Percentiles rank a stretch among this genome's conserved stretches.
These are phyloP conservation scores for Mucor velutinosus DNA, from an alignment of 371 early-diverging fungal genomes.

Conservation along the genomic window DNA sequence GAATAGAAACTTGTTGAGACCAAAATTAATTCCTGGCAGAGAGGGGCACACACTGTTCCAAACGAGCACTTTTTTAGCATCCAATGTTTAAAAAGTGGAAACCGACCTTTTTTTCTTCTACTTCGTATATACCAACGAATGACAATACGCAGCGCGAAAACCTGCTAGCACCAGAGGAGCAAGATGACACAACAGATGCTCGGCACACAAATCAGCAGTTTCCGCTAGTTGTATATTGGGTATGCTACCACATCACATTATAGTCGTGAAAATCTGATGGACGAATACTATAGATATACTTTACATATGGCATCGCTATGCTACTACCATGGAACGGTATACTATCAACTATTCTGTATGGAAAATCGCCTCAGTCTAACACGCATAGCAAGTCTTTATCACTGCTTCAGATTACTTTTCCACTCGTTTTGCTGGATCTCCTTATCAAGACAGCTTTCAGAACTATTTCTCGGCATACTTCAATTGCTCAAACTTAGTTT, in stretches of 20 bases:
- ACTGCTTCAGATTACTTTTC: constrained; percentile 73
- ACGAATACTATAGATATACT: constrained; percentile 50
- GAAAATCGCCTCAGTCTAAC: not conserved
- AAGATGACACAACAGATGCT: not conserved
- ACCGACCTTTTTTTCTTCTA: not conserved
- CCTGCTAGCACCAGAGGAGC: not conserved
- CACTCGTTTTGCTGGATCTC: constrained; percentile 57
- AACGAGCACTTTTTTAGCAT: not conserved
- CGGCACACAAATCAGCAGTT: not conserved
- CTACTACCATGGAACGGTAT: constrained; percentile 83
- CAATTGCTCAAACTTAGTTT: constrained; percentile 61
- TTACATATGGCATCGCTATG: constrained; percentile 71
- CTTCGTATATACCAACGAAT: not conserved
- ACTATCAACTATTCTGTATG: not conserved
- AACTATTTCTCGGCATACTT: constrained; percentile 72
- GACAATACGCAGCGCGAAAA: not conserved
- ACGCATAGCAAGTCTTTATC: constrained; percentile 59
- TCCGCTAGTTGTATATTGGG: not conserved
- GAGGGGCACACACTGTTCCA: no score
- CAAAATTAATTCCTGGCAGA: no score
- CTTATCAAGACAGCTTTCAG: constrained; percentile 64
- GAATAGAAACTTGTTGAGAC: no score
- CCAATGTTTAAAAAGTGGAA: constrained; percentile 2
- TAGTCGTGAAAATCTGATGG: not conserved
- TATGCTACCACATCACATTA: not conserved